These are phyloP conservation scores for Globisporangium alternatum DNA, from an alignment of 352 stramenopile species.

Conservation along the genomic window DNA sequence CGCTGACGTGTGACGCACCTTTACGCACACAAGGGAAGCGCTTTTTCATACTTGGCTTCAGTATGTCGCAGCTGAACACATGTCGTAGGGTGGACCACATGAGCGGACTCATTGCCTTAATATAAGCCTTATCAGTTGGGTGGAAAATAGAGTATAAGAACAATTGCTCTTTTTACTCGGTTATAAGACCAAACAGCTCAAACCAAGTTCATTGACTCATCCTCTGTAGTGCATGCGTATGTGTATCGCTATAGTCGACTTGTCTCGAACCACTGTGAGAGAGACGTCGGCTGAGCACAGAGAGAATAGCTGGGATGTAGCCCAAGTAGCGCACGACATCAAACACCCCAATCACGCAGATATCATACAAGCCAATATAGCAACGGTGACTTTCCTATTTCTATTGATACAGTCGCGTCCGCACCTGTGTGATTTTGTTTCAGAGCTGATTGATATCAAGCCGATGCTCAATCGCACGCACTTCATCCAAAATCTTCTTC, in stretches of 20 bases:
- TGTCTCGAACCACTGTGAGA: too few species aligned
- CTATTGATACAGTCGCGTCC: too few species aligned
- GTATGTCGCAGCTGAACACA: conserved; percentile 3
- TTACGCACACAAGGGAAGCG: neutral
- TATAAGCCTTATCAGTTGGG: neutral
- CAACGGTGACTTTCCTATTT: too few species aligned
- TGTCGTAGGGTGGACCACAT: conserved; percentile 2
- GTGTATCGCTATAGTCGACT: too few species aligned
- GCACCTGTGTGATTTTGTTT: neutral
- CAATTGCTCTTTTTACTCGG: neutral
- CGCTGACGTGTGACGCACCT: neutral
- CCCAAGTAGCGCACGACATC: too few species aligned
- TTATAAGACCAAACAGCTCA: too few species aligned
- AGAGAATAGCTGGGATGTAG: too few species aligned
- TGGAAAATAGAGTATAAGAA: neutral
- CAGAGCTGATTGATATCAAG: conserved; percentile 20
- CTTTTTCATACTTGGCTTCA: conserved; percentile 3
- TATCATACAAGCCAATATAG: too few species aligned
- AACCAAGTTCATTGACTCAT: too few species aligned
- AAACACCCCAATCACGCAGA: too few species aligned
- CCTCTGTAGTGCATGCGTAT: too few species aligned
- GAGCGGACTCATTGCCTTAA: neutral
- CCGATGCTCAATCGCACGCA: conserved; percentile 47
- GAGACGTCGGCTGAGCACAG: too few species aligned
- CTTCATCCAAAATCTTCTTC: conserved; percentile 60